Base-by-base conservation (phyloP, 345 rosid species). In the Arabidopsis suecica region DNA sequence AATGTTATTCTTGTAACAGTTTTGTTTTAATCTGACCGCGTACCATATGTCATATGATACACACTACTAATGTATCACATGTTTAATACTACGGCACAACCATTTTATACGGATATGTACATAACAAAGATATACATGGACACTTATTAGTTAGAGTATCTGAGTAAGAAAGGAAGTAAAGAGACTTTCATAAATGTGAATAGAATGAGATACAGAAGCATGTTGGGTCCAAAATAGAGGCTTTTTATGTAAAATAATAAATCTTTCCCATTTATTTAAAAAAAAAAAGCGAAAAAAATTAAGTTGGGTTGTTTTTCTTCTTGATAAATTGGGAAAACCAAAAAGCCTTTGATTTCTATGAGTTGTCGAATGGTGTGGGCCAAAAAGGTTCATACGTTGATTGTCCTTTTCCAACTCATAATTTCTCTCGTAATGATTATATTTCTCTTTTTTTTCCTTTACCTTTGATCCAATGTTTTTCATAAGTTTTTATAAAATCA, bases 221-320 rank as follows among this genome's bases (percentile, higher is more conserved):
- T 80, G 93, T 83, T 84, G 89, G 87, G 89, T 87, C 91, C 94
- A 82, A 83, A 81, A 69, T 79, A 79, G 81, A 75, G 86, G 87
- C 85, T 83, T 80, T 83, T 76, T 81, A 79, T 81, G 80, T 77
- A 77, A 79, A 87, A 80, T 86, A 81, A 78, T 42, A 36, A 16
- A 56, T 71, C 71, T 77, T 77, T 28, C 5, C 20, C 14, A 28
- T 56, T 56, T 34, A 23, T 23, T 3, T 38, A 9, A 40, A 38
- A 22, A 37, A 53, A 16, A 37, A 62, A 53, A 44, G 56, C 32
- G 44, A 56, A 69, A 70, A 55, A 61, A 70, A 55, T 10, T 58
- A 72, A 65, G 10, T 25, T 76, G 55, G 38, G 55, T 5, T 69
- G 64, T 79, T 74, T 64, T 80, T 23, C 23, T 50, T 45, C 20